Conservation (phyloP, 352 stramenopile genomes). For the Globisporangium okanoganense region DNA sequence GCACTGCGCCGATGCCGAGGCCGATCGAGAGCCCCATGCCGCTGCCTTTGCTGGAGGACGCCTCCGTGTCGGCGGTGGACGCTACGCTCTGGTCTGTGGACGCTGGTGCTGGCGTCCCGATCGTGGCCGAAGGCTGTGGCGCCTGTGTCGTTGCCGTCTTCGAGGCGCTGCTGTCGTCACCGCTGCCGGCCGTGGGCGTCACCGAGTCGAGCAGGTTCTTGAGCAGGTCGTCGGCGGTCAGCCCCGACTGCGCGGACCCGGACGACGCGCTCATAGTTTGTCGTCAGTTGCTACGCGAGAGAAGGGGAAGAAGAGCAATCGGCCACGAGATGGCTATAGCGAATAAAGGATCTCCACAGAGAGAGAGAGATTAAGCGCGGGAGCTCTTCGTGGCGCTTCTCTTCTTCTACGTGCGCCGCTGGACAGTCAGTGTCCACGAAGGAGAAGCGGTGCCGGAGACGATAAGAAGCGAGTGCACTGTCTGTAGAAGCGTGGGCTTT, state of each 20-base stretch:
- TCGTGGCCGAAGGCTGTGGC: neutral
- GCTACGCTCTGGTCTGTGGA: neutral
- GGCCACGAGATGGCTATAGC: neutral
- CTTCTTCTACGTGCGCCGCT: neutral
- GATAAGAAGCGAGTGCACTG: too few species aligned
- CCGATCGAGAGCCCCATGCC: conserved; percentile 10
- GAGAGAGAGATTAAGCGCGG: neutral
- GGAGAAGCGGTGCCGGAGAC: neutral
- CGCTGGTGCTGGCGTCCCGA: neutral
- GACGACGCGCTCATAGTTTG: conserved; percentile 15
- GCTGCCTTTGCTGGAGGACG: neutral
- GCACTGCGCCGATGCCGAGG: conserved; percentile 8
- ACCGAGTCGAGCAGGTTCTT: conserved; percentile 22
- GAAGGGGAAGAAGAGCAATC: neutral
- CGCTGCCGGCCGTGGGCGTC: conserved; percentile 4
- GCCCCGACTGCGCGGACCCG: neutral
- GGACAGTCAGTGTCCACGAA: neutral
- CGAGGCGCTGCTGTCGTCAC: neutral
- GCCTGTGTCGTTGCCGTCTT: neutral
- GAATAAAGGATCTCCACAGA: neutral
- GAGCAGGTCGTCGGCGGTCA: conserved; percentile 15
- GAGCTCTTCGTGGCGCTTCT: neutral
- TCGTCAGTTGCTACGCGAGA: neutral
- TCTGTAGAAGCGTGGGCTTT: too few species aligned
- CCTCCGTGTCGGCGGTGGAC: conserved; percentile 1